Conservation (phyloP, 257 asterid genomes). For the Mentha longifolia region DNA sequence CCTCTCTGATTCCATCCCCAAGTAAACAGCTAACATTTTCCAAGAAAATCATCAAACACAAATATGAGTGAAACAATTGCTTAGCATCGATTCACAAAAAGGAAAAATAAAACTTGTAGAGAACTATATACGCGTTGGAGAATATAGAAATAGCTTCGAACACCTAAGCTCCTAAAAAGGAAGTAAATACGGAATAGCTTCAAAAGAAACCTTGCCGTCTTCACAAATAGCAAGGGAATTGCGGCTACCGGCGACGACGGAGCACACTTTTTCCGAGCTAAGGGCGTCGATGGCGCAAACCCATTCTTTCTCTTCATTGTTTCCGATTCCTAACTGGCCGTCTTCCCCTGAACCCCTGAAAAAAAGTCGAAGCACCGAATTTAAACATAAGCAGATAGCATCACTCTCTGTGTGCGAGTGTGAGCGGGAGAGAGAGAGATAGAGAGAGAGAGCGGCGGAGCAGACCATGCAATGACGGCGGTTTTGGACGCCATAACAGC, state of each 20-base stretch:
- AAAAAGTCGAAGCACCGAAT: slow-evolving; percentile 19
- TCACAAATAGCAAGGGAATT: slow-evolving; percentile 94
- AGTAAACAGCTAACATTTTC: slow-evolving; percentile 68
- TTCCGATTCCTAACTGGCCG: slow-evolving; percentile 93
- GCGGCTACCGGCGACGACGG: slow-evolving; percentile 95
- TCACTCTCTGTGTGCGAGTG: neutral
- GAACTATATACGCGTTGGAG: neutral
- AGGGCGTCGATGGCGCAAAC: slow-evolving; percentile 72
- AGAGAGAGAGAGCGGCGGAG: slow-evolving; percentile 27
- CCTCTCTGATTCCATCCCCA: slow-evolving; percentile 99
- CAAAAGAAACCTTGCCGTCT: slow-evolving; percentile 75
- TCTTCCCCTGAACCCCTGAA: slow-evolving; percentile 99
- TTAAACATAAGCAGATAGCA: slow-evolving; percentile 15
- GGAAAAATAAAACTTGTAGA: neutral
- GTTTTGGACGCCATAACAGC: slow-evolving; percentile 59
- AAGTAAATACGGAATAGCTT: neutral
- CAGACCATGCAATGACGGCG: slow-evolving; percentile 84
- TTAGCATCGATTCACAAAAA: neutral
- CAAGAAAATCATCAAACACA: slow-evolving; percentile 22
- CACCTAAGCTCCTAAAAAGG: neutral
- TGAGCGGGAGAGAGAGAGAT: neutral
- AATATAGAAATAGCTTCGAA: neutral
- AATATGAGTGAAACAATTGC: slow-evolving; percentile 13
- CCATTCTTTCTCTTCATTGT: slow-evolving; percentile 84
- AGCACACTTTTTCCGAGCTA: slow-evolving; percentile 52